Evolutionary conservation across 768 basidiomycete species (phyloP).

Genomic region (Tephrocybe sp.): DNA sequence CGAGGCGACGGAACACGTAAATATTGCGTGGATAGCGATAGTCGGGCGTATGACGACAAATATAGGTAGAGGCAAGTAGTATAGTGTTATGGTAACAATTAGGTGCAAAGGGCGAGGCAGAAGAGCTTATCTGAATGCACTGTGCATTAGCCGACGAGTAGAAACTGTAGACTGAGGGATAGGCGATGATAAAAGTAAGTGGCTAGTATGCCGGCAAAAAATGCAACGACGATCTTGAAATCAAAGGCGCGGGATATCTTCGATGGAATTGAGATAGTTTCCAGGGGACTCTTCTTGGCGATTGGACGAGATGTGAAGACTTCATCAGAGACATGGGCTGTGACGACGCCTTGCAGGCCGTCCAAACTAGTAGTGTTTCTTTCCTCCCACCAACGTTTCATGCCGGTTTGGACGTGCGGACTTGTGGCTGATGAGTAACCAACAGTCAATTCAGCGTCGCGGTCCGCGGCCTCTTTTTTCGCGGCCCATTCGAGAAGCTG

Average conservation of each 20-base stretch:
- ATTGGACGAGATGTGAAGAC: slow-evolving; percentile 19
- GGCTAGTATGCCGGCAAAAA: slow-evolving; percentile 16
- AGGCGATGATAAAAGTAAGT: slow-evolving; percentile 15
- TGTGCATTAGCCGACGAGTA: slow-evolving; percentile 12
- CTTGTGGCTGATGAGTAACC: slow-evolving; percentile 21
- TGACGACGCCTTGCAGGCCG: slow-evolving; percentile 49
- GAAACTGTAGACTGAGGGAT: slow-evolving; percentile 6
- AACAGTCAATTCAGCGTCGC: slow-evolving; percentile 19
- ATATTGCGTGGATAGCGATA: no score
- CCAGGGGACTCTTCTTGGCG: slow-evolving; percentile 7
- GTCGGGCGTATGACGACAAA: neutral
- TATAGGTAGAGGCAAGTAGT: neutral
- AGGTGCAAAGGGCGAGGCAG: neutral
- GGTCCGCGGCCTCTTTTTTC: slow-evolving; percentile 44
- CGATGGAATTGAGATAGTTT: slow-evolving; percentile 4
- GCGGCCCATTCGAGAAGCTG: slow-evolving; percentile 52
- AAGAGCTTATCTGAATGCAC: neutral
- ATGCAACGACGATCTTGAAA: slow-evolving; percentile 14
- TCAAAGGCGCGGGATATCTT: slow-evolving; percentile 10
- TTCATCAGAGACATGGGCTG: slow-evolving; percentile 26
- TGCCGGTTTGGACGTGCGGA: slow-evolving; percentile 34
- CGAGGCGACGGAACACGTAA: no score
- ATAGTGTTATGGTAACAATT: neutral
- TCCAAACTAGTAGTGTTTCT: slow-evolving; percentile 58
- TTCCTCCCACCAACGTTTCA: slow-evolving; percentile 58